Conservation (phyloP, 495 filamentous ascomycete species). For the Lepraria neglecta region DNA sequence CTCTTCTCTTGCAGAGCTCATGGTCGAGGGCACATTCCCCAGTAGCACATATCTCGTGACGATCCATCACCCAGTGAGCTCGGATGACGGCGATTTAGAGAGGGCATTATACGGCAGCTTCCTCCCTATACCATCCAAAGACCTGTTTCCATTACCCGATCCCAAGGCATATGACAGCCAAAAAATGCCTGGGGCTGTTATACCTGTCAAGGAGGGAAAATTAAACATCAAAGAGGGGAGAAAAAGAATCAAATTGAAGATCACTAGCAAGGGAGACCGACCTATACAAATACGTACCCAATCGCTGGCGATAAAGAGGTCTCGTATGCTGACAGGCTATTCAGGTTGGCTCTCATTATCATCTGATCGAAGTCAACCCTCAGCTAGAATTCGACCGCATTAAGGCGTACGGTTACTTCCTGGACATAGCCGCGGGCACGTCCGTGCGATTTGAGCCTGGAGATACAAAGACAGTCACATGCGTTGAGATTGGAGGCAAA, state of each 20-base stretch:
- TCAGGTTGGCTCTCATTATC: constrained; percentile 87
- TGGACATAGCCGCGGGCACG: constrained; percentile 88
- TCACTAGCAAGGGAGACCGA: constrained; percentile 83
- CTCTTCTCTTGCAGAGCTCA: constrained; percentile 69
- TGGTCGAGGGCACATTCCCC: constrained; percentile 91
- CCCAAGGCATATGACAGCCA: constrained; percentile 55
- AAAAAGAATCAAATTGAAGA: constrained; percentile 62
- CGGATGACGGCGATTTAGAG: constrained; percentile 79
- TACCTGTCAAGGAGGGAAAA: constrained; percentile 57
- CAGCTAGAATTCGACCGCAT: constrained; percentile 86
- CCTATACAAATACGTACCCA: constrained; percentile 66
- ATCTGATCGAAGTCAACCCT: constrained; percentile 91
- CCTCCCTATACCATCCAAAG: constrained; percentile 66
- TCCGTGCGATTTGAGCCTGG: constrained; percentile 94
- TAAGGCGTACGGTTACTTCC: constrained; percentile 72
- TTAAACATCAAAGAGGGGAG: constrained; percentile 70
- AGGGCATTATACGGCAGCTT: constrained; percentile 89
- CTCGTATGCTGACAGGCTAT: neutral
- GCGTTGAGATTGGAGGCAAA: constrained; percentile 84
- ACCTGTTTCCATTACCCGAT: constrained; percentile 58
- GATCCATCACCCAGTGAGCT: constrained; percentile 81
- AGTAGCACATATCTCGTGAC: constrained; percentile 92
- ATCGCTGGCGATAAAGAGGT: neutral
- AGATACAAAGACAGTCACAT: constrained; percentile 83
- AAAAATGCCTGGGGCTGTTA: constrained; percentile 72